phyloP scores from a whole-genome alignment of 1,284 basidiomycete species.

The Boletus sp. region DNA sequence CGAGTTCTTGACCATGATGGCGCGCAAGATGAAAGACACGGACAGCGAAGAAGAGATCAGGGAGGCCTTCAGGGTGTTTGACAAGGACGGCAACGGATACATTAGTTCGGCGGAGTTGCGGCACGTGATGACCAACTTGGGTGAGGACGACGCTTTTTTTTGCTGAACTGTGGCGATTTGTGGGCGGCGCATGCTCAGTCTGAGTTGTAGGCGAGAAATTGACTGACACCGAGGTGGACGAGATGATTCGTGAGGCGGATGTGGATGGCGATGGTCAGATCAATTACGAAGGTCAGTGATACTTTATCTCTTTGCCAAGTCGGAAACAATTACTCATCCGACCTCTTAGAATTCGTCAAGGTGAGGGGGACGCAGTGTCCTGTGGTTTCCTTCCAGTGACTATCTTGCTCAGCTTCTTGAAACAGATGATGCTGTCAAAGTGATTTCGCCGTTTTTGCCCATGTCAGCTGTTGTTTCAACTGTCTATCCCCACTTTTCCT shows the following conservation, averaged over 20 bases:
- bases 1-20: slow-evolving; percentile 96
- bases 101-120: slow-evolving; percentile 81
- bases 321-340: neutral
- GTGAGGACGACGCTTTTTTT: slow-evolving; percentile 49
- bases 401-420: slow-evolving; percentile 15
- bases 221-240: slow-evolving; percentile 89
- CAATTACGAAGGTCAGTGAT: slow-evolving; percentile 70
- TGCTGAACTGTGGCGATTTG: neutral
- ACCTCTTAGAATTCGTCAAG: slow-evolving; percentile 64
- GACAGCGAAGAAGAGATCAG: slow-evolving; percentile 78
- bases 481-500: neutral
- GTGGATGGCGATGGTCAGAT: slow-evolving; percentile 92
- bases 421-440: slow-evolving; percentile 58
- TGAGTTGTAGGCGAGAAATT: slow-evolving; percentile 76
- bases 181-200: slow-evolving; percentile 11
- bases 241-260: slow-evolving; percentile 99
- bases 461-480: slow-evolving; percentile 15
- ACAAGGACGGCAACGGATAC: slow-evolving; percentile 80
- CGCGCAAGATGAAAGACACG: slow-evolving; percentile 91
- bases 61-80: slow-evolving; percentile 82
- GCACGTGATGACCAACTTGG: slow-evolving; percentile 90
- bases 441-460: slow-evolving; percentile 27
- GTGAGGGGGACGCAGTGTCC: slow-evolving; percentile 32
- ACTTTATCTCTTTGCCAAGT: neutral
- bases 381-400: neutral